phyloP scores from a whole-genome alignment of 495 filamentous ascomycete species.

The Trichoderma virens region DNA sequence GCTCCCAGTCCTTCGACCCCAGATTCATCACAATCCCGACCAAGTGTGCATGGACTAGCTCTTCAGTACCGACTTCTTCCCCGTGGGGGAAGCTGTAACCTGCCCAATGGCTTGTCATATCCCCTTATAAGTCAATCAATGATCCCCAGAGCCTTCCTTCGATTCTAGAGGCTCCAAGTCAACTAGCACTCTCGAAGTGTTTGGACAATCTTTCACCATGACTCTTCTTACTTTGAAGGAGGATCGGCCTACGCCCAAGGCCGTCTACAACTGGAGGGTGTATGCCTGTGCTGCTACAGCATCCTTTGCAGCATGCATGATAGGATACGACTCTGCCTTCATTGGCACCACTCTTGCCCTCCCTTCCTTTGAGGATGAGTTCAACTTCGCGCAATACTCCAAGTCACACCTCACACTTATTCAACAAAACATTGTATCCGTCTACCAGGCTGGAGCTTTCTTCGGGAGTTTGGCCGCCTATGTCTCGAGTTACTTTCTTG shows the following conservation, averaged over 20 bases:
- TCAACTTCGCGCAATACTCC: slow-evolving; percentile 41
- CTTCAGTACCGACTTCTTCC: background rate
- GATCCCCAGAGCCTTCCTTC: background rate
- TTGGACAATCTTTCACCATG: slow-evolving; percentile 35
- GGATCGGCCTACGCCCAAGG: slow-evolving; percentile 55
- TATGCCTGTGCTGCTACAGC: slow-evolving; percentile 55
- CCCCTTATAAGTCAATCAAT: background rate
- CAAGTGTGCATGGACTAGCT: background rate
- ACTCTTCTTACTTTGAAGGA: slow-evolving; percentile 52
- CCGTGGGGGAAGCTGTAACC: background rate
- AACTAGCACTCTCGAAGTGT: background rate
- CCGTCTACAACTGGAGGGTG: slow-evolving; percentile 71
- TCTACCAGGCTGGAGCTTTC: slow-evolving; percentile 63
- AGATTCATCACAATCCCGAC: background rate
- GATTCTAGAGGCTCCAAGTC: background rate
- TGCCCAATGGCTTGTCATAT: background rate
- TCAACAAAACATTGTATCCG: slow-evolving; percentile 59
- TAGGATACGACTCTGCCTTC: slow-evolving; percentile 65
- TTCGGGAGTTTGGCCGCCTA: slow-evolving; percentile 60
- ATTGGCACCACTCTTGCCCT: slow-evolving; percentile 62
- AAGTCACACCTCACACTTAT: slow-evolving; percentile 36
- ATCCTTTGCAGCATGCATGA: slow-evolving; percentile 63
- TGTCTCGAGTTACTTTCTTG: slow-evolving; percentile 46
- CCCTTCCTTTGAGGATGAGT: slow-evolving; percentile 51
- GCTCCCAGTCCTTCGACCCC: background rate